These are phyloP conservation scores for Lipomyces japonicus DNA, from an alignment of 805 yeast species.

Conservation along the genomic window DNA sequence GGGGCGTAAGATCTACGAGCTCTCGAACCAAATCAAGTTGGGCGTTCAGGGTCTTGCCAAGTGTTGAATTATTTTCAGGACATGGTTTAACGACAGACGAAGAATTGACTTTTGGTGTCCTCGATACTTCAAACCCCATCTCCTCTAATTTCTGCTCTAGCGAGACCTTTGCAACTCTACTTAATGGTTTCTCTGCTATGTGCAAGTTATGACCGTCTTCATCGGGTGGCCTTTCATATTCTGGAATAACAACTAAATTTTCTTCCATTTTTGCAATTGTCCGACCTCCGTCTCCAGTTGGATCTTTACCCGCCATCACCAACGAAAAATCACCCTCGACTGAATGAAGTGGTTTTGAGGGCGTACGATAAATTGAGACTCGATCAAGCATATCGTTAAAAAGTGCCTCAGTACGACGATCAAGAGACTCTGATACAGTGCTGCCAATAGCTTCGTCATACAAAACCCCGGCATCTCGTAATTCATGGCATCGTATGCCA, in stretches of 20 bases:
- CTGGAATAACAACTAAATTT: constrained; percentile 34
- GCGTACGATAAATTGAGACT: constrained; percentile 38
- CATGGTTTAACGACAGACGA: constrained; percentile 39
- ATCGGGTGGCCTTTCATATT: constrained; percentile 30
- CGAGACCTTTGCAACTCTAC: constrained; percentile 4
- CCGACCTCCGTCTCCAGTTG: constrained; percentile 35
- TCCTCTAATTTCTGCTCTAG: constrained; percentile 16
- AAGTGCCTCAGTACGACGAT: constrained; percentile 37
- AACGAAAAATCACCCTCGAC: constrained; percentile 40
- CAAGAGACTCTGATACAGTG: constrained; percentile 33
- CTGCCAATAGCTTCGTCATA: constrained; percentile 38
- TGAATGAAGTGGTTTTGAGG: constrained; percentile 35
- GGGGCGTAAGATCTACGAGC: constrained; percentile 36
- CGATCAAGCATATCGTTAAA: constrained; percentile 40
- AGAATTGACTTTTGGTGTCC: not conserved
- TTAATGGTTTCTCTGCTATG: constrained; percentile 5
- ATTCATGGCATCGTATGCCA: constrained; percentile 40
- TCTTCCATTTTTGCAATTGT: constrained; percentile 42
- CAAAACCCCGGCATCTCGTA: constrained; percentile 36
- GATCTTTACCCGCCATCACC: constrained; percentile 41
- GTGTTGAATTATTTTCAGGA: constrained; percentile 36
- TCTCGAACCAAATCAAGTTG: constrained; percentile 35
- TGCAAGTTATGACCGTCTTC: constrained; percentile 1
- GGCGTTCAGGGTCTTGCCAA: constrained; percentile 40
- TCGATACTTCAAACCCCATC: constrained; percentile 22